Evolutionary conservation across 2,329 filamentous ascomycete species (phyloP), one percentile per base, ranked within the genome.

Genomic region (Fusarium oligoseptatum): DNA sequence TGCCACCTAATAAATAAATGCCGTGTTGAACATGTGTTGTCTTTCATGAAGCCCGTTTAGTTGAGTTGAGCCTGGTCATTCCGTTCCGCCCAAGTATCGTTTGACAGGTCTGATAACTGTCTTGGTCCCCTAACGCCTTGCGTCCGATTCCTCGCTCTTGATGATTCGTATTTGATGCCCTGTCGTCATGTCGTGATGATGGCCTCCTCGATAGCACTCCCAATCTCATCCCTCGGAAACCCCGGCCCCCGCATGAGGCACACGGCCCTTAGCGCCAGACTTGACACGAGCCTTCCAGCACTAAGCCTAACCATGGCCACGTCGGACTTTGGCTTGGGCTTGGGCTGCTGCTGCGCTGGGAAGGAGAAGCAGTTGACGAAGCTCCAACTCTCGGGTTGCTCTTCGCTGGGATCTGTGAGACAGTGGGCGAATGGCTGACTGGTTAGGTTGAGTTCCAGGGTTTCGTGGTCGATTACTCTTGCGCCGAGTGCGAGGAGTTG

Each of bases 361-460:
- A 77, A 73, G 0, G 71, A 75, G 55, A 79, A 79, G 34, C 78
- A 79, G 20, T 79, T 71, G 37, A 79, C 77, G 7, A 78, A 79
- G 20, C 77, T 79, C 77, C 77, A 79, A 39, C 77, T 79, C n/a
- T 78, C 77, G 1, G 77, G 74, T 14, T 79, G 77, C 4, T 66
- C 57, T 1, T 66, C 60, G 17, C 17, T 32, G 6, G 74, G 52
- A 5, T 64, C 48, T 6, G 60, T 63, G 56, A 68, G 65, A 1
- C 66, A 50, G 17, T 55, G 48, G 1, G 67, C 9, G 15, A 62
- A 22, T 1, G 61, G 22, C 7, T 60, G 76, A 29, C 60, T 72
- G 9, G 62, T 62, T 11, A 79, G 48, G 10, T 74, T 71, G 29
- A 79, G 74, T 45, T 79, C 77, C 14, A 79, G 34, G 3, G 77